Base-by-base conservation (phyloP, 2,329 filamentous ascomycete genomes). In the Trichophaea hybrida region DNA sequence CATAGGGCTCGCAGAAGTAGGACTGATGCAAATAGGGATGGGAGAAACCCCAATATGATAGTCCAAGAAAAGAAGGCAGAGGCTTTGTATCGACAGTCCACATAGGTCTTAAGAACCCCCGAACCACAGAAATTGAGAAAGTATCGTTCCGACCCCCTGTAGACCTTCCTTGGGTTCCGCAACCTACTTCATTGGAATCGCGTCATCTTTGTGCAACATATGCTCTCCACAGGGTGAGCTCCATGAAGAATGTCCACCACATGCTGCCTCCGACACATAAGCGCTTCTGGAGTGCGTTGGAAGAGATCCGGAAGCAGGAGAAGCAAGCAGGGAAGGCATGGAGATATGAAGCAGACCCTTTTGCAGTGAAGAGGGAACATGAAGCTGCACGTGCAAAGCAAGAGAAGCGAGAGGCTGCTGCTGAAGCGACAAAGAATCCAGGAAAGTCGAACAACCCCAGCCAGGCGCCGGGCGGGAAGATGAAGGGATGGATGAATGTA, bases 301-400 rank as follows among this genome's bases (percentile, higher is more conserved):
- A 85, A 63, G 79, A 82, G 3, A 75, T 97, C 64, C 97, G 96
- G 73, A 81, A 81, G 64, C 80, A 83, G 66, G 91, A 96, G 68
- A 76, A 88, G 53, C 85, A 83, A 69, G 33, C 40, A 37, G 89
- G 80, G n/a, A 81, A 81, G 64, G 85, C 76, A 0, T 96, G 90
- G 86, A 84, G 94, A 80, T 98, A 97, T 71, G 90, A 94, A 67
- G 88, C 89, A 8, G 93, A 98, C 69, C 93, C 93, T 0, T 98
- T 98, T 74, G 80, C 84, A 61, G 84, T 88, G 0, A 78, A 86
- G 64, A 80, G 84, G 66, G 87, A 94, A 72, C 78, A 86, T 56
- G 86, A 94, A 67, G 85, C 89, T 68, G 84, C 86, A 6, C 86
- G 85, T 64, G 82, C 80, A 1, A 77, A 81, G 2, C 80, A 84